These are phyloP conservation scores for Russula griseocarnosa DNA, from an alignment of 768 basidiomycete species.

Conservation along the genomic window DNA sequence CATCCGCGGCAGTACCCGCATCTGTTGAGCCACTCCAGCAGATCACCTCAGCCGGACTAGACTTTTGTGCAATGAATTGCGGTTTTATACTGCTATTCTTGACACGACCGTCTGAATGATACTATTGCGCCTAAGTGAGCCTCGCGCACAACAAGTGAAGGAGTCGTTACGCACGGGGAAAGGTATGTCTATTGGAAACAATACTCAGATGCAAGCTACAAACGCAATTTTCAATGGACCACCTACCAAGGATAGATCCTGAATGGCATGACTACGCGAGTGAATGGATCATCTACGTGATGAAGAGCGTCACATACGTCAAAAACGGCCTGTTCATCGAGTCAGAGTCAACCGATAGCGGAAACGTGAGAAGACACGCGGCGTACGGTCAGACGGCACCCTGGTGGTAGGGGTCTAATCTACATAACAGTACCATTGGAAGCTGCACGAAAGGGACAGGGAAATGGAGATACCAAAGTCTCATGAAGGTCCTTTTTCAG, in stretches of 20 bases:
- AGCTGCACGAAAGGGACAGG: background rate
- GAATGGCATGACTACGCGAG: slow-evolving; percentile 39
- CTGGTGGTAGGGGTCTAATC: slow-evolving; percentile 43
- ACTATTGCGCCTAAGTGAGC: slow-evolving; percentile 15
- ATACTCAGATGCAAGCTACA: background rate
- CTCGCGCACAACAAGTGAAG: background rate
- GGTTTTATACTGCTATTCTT: slow-evolving; percentile 13
- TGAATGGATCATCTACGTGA: background rate
- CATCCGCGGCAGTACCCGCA: slow-evolving; percentile 20
- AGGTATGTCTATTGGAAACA: slow-evolving; percentile 15
- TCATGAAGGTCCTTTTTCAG: slow-evolving; percentile 24
- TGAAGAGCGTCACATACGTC: slow-evolving; percentile 18
- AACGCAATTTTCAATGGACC: background rate
- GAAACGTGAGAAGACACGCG: background rate
- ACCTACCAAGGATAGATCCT: slow-evolving; percentile 40
- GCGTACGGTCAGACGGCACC: slow-evolving; percentile 45
- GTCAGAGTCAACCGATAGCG: background rate
- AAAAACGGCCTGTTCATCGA: slow-evolving; percentile 21
- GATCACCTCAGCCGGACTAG: slow-evolving; percentile 27
- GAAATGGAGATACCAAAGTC: slow-evolving; percentile 12
- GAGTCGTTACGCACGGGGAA: slow-evolving; percentile 13
- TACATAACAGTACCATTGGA: slow-evolving; percentile 13
- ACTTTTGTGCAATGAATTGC: slow-evolving; percentile 11
- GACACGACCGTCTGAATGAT: slow-evolving; percentile 26
- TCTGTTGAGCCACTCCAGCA: slow-evolving; percentile 29